Evolutionary conservation across 305 asterid genomes (phyloP).

Genomic region (Fraxinus ornus): DNA sequence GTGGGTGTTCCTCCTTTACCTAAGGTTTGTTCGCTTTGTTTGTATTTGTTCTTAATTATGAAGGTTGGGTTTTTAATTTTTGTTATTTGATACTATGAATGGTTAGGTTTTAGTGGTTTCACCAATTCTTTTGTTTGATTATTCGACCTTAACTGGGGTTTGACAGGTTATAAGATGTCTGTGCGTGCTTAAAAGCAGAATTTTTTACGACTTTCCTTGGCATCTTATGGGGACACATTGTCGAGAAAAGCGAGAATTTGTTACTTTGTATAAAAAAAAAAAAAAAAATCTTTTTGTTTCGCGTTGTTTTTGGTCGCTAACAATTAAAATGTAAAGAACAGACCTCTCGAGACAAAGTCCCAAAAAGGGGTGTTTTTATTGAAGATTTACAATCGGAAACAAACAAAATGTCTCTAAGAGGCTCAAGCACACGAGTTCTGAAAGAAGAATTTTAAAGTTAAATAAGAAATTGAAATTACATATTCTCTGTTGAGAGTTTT

Average conservation of each 20-base stretch:
- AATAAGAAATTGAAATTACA: too few species aligned
- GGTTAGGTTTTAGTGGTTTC: neutral
- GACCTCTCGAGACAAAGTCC: too few species aligned
- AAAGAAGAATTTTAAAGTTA: too few species aligned
- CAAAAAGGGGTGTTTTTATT: too few species aligned
- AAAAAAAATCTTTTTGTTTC: too few species aligned
- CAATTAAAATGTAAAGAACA: too few species aligned
- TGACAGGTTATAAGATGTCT: neutral
- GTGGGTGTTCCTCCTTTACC: slow-evolving; percentile 94
- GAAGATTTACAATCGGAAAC: too few species aligned
- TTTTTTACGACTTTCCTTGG: neutral
- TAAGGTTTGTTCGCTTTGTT: slow-evolving; percentile 48
- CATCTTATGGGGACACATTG: neutral
- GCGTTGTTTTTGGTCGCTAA: too few species aligned
- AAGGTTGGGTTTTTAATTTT: neutral
- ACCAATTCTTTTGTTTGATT: neutral
- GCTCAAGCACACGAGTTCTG: too few species aligned
- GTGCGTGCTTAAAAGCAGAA: neutral
- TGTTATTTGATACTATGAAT: neutral
- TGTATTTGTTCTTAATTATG: neutral
- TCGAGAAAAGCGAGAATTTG: neutral
- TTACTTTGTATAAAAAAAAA: neutral
- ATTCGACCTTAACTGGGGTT: neutral
- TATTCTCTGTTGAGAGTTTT: too few species aligned
- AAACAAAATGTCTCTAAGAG: too few species aligned